phyloP scores from a whole-genome alignment of 1,284 basidiomycete genomes.

The Pisolithus thermaeus region DNA sequence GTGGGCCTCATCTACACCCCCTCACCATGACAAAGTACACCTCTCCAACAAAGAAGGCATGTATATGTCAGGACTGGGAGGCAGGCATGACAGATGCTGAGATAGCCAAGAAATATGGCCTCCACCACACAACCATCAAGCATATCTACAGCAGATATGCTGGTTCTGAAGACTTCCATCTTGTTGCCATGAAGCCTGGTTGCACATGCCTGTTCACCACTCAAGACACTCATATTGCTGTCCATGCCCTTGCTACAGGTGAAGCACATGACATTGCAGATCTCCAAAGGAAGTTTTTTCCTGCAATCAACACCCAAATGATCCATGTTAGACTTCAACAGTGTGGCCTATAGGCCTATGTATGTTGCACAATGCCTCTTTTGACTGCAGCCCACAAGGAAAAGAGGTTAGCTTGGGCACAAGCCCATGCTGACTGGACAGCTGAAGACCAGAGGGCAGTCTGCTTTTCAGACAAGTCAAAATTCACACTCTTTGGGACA shows the following conservation, averaged over 20 bases:
- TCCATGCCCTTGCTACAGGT: not conserved
- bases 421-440: constrained; percentile 2
- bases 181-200: not conserved
- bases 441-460: not conserved
- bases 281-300: constrained; percentile 1
- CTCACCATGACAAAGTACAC: constrained; percentile 2
- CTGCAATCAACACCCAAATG: not conserved
- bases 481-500: constrained; percentile 1
- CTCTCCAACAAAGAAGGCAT: constrained; percentile 1
- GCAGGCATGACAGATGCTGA: not conserved
- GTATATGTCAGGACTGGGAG: not conserved
- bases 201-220: not conserved
- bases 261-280: constrained; percentile 1
- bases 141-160: constrained; percentile 1
- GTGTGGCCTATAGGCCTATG: constrained; percentile 1
- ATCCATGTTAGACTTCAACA: not conserved
- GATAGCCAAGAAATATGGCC: no score
- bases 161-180: not conserved
- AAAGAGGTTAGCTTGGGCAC: not conserved
- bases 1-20: not conserved
- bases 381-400: not conserved
- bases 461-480: constrained; percentile 1
- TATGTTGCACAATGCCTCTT: not conserved
- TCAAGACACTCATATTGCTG: not conserved
- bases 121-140: not conserved